Base-by-base conservation (phyloP, 2,329 filamentous ascomycete species). In the Colletotrichum sp. region DNA sequence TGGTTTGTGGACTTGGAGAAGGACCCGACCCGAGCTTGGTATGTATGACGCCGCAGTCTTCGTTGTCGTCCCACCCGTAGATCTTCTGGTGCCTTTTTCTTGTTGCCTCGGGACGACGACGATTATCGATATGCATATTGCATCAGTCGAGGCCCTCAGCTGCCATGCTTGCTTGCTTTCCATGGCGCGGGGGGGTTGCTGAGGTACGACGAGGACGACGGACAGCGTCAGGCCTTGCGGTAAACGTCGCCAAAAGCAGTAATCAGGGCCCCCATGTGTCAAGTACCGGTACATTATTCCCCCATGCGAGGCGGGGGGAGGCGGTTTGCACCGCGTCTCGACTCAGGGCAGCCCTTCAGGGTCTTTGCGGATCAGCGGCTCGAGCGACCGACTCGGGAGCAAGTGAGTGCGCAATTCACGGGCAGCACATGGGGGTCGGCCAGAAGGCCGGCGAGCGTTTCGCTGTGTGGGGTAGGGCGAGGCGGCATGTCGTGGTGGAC, bases 311-410 rank as follows among this genome's bases (percentile, higher is more conserved):
- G 63, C 56, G 69, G 69, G 67, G 38, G 34, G n/a, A 21, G 55
- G 13, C 56, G 52, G 16, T 73, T 73, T 73, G 38, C 66, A 59
- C 24, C 56, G 68, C 58, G 58, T 59, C 59, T 70, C 74, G 71
- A 73, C 71, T 69, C 74, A 65, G 61, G 32, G 34, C 71, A 52
- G 16, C 58, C 68, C 36, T 59, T 70, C 67, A 74, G 71, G 74
- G 74, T 72, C 71, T 52, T 36, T 71, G 74, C 74, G 74, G 76
- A 77, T 75, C 66, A 21, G 61, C 74, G 76, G 74, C 76, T 77
- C 74, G 76, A 72, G 69, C 69, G 76, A 76, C 68, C 76, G 76
- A 56, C 55, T 73, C 71, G 70, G 59, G 18, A 43, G 56, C 55
- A 18, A 34, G 59, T 69, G 66, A 64, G 36, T 43, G 65, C 43